phyloP scores from a whole-genome alignment of 768 basidiomycete genomes.

The Kwoniella bestiolae region DNA sequence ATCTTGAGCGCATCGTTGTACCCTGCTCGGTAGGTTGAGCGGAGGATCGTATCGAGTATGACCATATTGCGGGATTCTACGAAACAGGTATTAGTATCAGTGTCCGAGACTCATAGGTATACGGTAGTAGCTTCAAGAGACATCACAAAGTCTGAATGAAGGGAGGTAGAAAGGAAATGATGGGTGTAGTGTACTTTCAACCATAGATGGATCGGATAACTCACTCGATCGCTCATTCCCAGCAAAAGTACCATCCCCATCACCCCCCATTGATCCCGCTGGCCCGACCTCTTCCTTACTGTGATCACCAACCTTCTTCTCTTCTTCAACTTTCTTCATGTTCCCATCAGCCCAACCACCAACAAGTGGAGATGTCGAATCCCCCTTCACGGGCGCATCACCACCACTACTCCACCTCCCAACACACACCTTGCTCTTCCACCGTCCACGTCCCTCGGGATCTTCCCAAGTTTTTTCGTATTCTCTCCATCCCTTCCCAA shows the following conservation, averaged over 20 bases:
- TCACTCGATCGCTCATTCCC: not conserved
- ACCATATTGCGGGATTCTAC: constrained; percentile 14
- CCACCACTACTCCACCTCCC: constrained; percentile 5
- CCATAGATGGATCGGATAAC: too few species aligned
- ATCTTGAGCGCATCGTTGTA: constrained; percentile 25
- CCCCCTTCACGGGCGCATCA: not conserved
- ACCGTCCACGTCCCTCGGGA: constrained; percentile 6
- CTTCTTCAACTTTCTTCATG: not conserved
- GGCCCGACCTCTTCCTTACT: not conserved
- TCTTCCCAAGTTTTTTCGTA: constrained; percentile 10
- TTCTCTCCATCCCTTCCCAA: not conserved
- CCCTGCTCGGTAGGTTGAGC: constrained; percentile 20
- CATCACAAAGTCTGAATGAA: too few species aligned
- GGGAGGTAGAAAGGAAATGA: too few species aligned
- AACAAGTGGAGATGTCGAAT: too few species aligned
- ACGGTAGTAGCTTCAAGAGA: too few species aligned
- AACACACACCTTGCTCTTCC: constrained; percentile 3
- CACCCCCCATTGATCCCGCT: too few species aligned
- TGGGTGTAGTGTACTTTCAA: too few species aligned
- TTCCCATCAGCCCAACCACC: not conserved
- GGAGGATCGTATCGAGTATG: constrained; percentile 25
- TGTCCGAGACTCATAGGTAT: not conserved
- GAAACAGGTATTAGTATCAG: not conserved
- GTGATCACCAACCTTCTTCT: not conserved
- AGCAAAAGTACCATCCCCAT: not conserved